A percentile compares a stretch with the other conserved stretches of the same genome.
Evolutionary conservation across 2,329 filamentous ascomycete species (phyloP).

Genomic region (Scortechinia acanthostroma): DNA sequence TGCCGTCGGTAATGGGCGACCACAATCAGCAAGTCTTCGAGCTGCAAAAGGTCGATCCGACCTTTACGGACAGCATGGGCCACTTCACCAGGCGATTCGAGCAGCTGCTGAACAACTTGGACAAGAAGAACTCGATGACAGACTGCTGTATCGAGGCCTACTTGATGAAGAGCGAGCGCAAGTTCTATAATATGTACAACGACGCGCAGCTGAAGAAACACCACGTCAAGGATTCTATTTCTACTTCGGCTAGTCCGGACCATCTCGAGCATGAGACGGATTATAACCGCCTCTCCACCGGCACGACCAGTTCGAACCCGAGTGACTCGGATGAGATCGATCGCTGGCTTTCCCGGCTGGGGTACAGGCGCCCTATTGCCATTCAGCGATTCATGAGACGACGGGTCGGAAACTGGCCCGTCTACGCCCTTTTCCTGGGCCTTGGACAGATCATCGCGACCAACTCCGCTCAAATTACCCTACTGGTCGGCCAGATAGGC

Average conservation of each 20-base stretch:
- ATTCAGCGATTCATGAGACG: conserved; percentile 43
- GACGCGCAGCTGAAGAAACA: conserved; percentile 47
- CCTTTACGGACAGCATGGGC: conserved; percentile 58
- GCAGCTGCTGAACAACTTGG: conserved; percentile 42
- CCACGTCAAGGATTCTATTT: conserved; percentile 25
- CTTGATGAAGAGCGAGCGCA: conserved; percentile 57
- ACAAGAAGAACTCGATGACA: conserved; percentile 44
- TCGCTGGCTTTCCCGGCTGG: conserved; percentile 44
- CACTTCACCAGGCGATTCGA: conserved; percentile 53
- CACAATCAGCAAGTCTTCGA: conserved; percentile 54
- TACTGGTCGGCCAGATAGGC: conserved; percentile 56
- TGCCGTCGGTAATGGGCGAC: conserved; percentile 47
- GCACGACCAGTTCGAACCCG: conserved; percentile 8
- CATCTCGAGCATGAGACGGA: conserved; percentile 25
- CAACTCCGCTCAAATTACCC: conserved; percentile 62
- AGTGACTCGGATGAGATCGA: conserved; percentile 29
- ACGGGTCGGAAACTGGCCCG: conserved; percentile 55
- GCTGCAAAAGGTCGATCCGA: conserved; percentile 61
- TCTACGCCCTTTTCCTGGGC: conserved; percentile 54
- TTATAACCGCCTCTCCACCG: conserved; percentile 1
- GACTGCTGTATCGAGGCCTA: conserved; percentile 60
- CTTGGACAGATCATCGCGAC: conserved; percentile 57
- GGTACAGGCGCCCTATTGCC: conserved; percentile 47
- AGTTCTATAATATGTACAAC: conserved; percentile 54
- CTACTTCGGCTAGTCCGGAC: conserved; percentile 20